These are phyloP conservation scores for Dactylellina cionopaga DNA, from an alignment of 2,329 filamentous ascomycete species.

Conservation along the genomic window DNA sequence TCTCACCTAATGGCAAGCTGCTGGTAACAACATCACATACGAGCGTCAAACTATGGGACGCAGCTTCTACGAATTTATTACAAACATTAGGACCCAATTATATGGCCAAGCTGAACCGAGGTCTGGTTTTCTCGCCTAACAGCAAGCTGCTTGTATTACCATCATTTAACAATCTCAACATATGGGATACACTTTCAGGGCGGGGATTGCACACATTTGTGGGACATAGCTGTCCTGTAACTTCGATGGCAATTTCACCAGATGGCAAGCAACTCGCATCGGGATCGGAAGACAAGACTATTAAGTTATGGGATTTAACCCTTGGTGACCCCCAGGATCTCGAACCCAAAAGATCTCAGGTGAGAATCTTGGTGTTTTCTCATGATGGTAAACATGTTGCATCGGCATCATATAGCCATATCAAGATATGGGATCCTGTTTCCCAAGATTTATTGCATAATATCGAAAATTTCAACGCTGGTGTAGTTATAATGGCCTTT, in stretches of 20 bases:
- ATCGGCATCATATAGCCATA: background rate
- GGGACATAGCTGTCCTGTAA: conserved; percentile 17
- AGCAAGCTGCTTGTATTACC: background rate
- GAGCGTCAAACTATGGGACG: background rate
- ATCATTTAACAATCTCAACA: conserved; percentile 62
- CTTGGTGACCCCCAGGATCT: too few species aligned
- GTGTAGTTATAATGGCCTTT: conserved; percentile 18
- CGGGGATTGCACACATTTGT: background rate
- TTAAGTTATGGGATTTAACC: conserved; percentile 64
- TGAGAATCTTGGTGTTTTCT: background rate
- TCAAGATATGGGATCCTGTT: background rate
- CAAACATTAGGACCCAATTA: too few species aligned
- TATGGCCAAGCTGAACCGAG: too few species aligned
- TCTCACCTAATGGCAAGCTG: background rate
- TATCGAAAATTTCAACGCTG: background rate
- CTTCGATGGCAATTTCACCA: background rate
- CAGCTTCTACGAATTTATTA: background rate
- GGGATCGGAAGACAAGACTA: conserved; percentile 48
- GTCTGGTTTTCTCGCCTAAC: conserved; percentile 37
- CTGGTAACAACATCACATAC: background rate
- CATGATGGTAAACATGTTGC: background rate
- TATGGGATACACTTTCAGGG: background rate
- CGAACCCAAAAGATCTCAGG: too few species aligned
- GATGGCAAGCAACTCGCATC: conserved; percentile 43
- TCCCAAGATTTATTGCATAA: background rate